A percentile compares a stretch with the other conserved stretches of the same genome.
These are phyloP conservation scores for Neonectria neomacrospora DNA, from an alignment of 2,329 filamentous ascomycete species.

Conservation along the genomic window DNA sequence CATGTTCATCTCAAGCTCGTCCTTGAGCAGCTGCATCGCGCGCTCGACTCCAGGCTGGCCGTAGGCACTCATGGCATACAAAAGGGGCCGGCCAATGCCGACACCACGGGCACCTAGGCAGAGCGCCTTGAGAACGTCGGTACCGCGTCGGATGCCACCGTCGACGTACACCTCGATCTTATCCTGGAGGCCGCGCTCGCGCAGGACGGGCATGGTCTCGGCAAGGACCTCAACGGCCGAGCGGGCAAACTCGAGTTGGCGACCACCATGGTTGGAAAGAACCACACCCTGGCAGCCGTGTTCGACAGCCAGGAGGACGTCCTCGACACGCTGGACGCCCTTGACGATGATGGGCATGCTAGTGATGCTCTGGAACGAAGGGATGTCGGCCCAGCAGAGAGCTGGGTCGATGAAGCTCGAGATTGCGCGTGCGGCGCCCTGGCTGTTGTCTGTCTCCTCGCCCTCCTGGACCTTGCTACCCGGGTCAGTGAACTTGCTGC, in stretches of 20 bases:
- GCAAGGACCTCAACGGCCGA: conserved; percentile 91
- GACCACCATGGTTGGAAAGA: conserved; percentile 93
- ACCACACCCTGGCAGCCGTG: conserved; percentile 88
- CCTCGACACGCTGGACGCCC: conserved; percentile 95
- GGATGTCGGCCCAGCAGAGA: conserved; percentile 92
- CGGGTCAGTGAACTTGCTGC: conserved; percentile 85
- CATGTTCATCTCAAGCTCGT: conserved; percentile 99
- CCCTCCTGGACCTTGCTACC: conserved; percentile 86
- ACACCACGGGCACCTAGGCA: conserved; percentile 93
- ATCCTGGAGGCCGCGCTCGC: conserved; percentile 76
- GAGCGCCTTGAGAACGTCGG: conserved; percentile 94
- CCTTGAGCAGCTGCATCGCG: conserved; percentile 91
- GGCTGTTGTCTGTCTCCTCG: conserved; percentile 81
- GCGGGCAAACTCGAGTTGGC: conserved; percentile 91
- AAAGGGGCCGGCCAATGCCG: conserved; percentile 92
- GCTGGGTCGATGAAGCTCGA: conserved; percentile 95
- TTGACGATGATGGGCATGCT: conserved; percentile 96
- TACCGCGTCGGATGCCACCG: conserved; percentile 88
- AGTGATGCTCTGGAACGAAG: conserved; percentile 92
- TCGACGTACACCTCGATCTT: conserved; percentile 91
- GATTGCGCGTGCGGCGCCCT: conserved; percentile 94
- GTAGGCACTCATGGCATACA: conserved; percentile 96
- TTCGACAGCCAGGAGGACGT: conserved; percentile 88
- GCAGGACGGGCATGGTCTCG: conserved; percentile 90
- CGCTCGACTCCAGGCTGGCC: conserved; percentile 87